Evolutionary conservation across 768 basidiomycete genomes (phyloP).

Genomic region (Leucocoprinus birnbaumii): DNA sequence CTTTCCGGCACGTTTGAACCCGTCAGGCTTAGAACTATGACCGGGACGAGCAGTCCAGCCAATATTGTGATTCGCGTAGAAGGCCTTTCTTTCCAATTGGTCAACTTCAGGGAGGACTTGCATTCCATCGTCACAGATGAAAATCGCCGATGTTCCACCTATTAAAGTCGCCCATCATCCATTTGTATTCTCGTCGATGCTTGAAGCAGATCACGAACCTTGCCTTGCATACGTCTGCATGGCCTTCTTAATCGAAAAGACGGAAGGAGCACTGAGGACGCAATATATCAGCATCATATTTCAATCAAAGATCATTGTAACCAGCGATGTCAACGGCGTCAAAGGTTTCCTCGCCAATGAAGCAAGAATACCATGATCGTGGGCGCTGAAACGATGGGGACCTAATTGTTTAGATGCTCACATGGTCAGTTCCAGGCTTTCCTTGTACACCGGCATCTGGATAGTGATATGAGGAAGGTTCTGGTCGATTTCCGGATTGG

Average conservation of each 20-base stretch:
- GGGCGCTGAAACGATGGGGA: not conserved
- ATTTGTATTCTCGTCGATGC: not conserved
- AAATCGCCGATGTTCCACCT: constrained; percentile 72
- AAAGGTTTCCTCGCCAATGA: not conserved
- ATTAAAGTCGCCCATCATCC: not conserved
- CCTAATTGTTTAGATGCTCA: constrained; percentile 27
- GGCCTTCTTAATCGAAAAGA: constrained; percentile 78
- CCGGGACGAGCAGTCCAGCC: constrained; percentile 78
- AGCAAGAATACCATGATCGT: not conserved
- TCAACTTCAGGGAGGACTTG: constrained; percentile 67
- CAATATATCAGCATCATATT: not conserved
- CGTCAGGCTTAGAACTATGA: constrained; percentile 66
- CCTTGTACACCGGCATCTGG: constrained; percentile 88
- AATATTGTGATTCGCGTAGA: constrained; percentile 79
- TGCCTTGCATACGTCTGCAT: constrained; percentile 88
- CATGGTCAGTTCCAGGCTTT: constrained; percentile 73
- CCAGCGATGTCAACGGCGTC: constrained; percentile 10
- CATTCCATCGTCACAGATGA: constrained; percentile 83
- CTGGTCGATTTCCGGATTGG: constrained; percentile 65
- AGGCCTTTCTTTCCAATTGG: constrained; percentile 60
- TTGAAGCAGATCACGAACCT: constrained; percentile 31
- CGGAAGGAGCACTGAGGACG: constrained; percentile 58
- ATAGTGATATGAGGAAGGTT: constrained; percentile 78
- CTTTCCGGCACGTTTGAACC: constrained; percentile 89
- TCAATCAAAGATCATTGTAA: not conserved